Base-by-base conservation (phyloP, 2,329 filamentous ascomycete genomes). In the Acephala macrosclerotiorum region DNA sequence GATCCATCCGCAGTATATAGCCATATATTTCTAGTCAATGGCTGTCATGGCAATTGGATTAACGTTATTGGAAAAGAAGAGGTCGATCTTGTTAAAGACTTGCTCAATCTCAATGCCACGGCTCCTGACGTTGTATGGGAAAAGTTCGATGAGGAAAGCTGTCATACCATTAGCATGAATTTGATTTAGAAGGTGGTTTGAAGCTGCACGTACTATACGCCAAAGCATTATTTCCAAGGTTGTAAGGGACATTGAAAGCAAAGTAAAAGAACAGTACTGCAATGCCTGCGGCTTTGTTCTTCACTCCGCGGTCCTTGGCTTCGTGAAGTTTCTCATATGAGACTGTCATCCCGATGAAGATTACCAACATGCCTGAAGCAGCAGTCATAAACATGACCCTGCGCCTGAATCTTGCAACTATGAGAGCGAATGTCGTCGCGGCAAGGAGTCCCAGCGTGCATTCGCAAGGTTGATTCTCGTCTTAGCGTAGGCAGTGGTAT, bases 171-270 rank as follows among this genome's bases (percentile, higher is more conserved):
- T 40, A 68, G 71, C 61, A 72, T 75, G 72, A 74, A 4, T 75
- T 66, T 29, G 80, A 65, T 35, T 75, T 42, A 60, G 12, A 36
- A 4, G 53, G 18, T 4, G 79, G 38, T 45, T 35, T 58, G 9
- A 14, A 35, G 12, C 20, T 14, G 18, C 12, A 57, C 81, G 77
- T 74, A 84, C 82, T 89, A 76, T 89, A 89, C 0, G 87, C 88
- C 61, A 91, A 78, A 18, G 88, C 85, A 72, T 90, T 90, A 75
- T 89, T 89, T n/a, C 87, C 87, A 60, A 90, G 81, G 70, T 89
- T 89, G 74, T 90, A 90, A 66, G 79, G 80, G 2, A 86, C 85
- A 11, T 81, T 82, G 74, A 88, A 89, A 6, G 81, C 79, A 68
- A 88, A 89, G 70, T 86, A 87, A 76, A 87, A 89, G 75, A 89